A percentile compares a stretch with the other conserved stretches of the same genome.
These are phyloP conservation scores for Dictyostelium brefeldianum DNA, from an alignment of 78 protist species.

Conservation along the genomic window DNA sequence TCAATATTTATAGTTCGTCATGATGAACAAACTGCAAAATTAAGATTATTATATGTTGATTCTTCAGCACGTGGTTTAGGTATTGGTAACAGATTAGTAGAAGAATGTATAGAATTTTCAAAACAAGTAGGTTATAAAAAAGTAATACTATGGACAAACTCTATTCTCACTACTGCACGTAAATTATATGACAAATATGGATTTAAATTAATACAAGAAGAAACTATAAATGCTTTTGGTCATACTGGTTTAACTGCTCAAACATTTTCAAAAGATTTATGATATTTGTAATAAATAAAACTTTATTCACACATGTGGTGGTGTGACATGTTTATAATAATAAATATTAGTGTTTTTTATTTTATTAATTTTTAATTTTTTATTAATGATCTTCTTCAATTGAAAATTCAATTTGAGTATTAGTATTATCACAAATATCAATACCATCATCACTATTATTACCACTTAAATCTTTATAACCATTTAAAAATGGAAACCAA, in stretches of 20 bases:
- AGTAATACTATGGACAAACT: constrained; percentile 19
- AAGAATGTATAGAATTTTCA: background rate
- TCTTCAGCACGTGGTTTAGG: constrained; percentile 12
- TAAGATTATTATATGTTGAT: constrained; percentile 22
- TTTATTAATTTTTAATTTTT: background rate
- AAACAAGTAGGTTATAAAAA: background rate
- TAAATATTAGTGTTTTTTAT: background rate
- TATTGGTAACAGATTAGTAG: background rate
- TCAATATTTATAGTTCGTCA: constrained; percentile 11
- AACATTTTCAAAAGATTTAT: constrained; percentile 4
- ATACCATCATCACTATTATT: no score
- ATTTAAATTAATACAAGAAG: background rate
- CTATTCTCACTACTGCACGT: background rate
- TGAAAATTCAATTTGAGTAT: background rate
- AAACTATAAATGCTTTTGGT: background rate
- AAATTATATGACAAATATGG: background rate
- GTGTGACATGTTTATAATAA: no score
- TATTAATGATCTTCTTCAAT: constrained; percentile 15
- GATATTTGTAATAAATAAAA: no score
- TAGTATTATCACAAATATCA: background rate
- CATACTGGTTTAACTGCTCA: background rate
- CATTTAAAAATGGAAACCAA: background rate
- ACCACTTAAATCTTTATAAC: background rate
- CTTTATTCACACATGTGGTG: no score
- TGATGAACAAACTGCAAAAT: constrained; percentile 1